Percentiles rank a stretch among this genome's conserved stretches.
These are phyloP conservation scores for Coniochaeta hoffmannii DNA, from an alignment of 2,329 filamentous ascomycete species.

Conservation along the genomic window DNA sequence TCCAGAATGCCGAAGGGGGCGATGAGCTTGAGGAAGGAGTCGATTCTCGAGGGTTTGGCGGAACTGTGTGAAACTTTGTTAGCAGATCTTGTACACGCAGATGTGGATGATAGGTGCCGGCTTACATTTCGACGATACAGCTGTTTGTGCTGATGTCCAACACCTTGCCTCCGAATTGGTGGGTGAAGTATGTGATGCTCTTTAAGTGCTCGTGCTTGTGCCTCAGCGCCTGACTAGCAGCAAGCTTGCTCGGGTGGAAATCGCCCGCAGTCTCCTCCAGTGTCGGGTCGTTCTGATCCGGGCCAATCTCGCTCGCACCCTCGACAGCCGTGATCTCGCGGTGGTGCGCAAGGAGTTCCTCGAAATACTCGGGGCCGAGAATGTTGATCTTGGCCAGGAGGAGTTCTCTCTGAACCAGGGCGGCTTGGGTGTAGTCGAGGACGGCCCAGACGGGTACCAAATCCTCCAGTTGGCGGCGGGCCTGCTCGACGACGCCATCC, in stretches of 20 bases:
- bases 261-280: slow-evolving; percentile 50
- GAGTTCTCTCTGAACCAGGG: slow-evolving; percentile 91
- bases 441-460: slow-evolving; percentile 98
- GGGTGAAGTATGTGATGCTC: slow-evolving; percentile 91
- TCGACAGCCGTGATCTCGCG: slow-evolving; percentile 65
- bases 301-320: slow-evolving; percentile 34
- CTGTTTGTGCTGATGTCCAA: slow-evolving; percentile 97
- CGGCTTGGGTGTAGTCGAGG: slow-evolving; percentile 86
- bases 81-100: slow-evolving; percentile 4
- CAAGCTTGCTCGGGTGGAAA: slow-evolving; percentile 85
- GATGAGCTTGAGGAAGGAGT: slow-evolving; percentile 96
- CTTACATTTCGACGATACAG: slow-evolving; percentile 95
- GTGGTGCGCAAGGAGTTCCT: slow-evolving; percentile 92
- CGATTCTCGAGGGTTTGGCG: slow-evolving; percentile 87
- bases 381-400: slow-evolving; percentile 95
- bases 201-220: slow-evolving; percentile 97
- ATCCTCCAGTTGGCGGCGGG: slow-evolving; percentile 89
- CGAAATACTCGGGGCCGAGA: slow-evolving; percentile 94
- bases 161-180: slow-evolving; percentile 97
- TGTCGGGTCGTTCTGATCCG: slow-evolving; percentile 27
- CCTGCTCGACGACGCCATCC: slow-evolving; percentile 96
- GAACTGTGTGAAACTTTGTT: slow-evolving; percentile 48
- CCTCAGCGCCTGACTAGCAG: slow-evolving; percentile 79
- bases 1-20: slow-evolving; percentile 93
- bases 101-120: slow-evolving; percentile 14